Base-by-base conservation (phyloP, 768 basidiomycete species). In the Xanthoconium purpureum region DNA sequence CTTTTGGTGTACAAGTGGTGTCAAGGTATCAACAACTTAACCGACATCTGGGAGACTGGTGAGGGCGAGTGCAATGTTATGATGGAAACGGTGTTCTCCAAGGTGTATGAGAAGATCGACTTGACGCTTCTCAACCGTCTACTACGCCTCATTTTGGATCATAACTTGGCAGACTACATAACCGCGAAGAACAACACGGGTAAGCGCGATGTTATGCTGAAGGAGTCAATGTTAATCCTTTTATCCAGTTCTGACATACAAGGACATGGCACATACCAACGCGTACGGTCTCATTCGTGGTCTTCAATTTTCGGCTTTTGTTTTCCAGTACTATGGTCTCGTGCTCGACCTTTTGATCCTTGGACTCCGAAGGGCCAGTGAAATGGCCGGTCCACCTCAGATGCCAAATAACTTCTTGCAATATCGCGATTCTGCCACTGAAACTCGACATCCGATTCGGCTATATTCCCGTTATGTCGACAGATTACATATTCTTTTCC, bases 1-100 rank as follows among this genome's bases (percentile, higher is more conserved):
- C 82, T 98, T 15, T 84, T 98, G 33, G 95, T 98, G 33, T 98
- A 98, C 78, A 98, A 98, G 81, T 98, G 96, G 96, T 96, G 94
- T 68, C 96, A 98, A 75, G 97, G 97, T 40, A 95, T 98, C 80
- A 98, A 98, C 76, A 99, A 99, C 73, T 72, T 98, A 70, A 94
- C 91, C 3, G 96, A 99, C 56, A 86, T 99, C 39, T 99, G 97
- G 97, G 97, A 98, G 75, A 98, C 95, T 1, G 84, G 86, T 57
- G 95, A 99, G 65, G 97, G 97, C 60, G 96, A 98, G 76, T 98
- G 94, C 74, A 90, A 93, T 65, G 97, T 98, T 43, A 80, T 99
- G 77, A 98, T 98, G 95, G 97, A 99, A 77, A 99, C 97, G 0
- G 93, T 96, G 7, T 80, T 97, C 38, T 94, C 92, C 32, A 94